Percentiles rank a stretch among this genome's conserved stretches.
Evolutionary conservation across 306 rosid species (phyloP).

Genomic region (Parietaria judaica): DNA sequence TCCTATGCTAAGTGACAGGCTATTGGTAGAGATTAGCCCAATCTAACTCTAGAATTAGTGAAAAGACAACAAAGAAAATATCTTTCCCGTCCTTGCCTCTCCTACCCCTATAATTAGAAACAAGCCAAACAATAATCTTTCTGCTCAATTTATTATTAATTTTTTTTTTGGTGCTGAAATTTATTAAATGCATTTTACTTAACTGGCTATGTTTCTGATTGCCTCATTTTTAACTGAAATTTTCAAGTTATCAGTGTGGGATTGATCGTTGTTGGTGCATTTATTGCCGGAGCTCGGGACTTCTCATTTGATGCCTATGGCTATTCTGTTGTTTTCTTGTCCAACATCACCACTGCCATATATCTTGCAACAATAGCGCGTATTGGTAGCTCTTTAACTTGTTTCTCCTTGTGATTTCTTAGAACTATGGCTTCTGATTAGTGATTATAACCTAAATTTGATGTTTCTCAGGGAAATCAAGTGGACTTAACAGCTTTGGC

Average conservation of each 20-base stretch:
- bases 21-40: too few relatives aligned
- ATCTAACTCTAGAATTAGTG: too few relatives aligned
- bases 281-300: conserved; percentile 93
- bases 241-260: conserved; percentile 87
- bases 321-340: conserved; percentile 74
- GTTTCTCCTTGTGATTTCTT: conserved; percentile 12
- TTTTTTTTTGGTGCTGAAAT: conserved; percentile 6
- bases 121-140: background rate
- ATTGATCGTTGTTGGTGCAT: conserved; percentile 82
- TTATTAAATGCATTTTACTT: conserved; percentile 6
- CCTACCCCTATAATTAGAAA: background rate
- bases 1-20: too few relatives aligned
- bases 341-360: conserved; percentile 82
- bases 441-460: conserved; percentile 12
- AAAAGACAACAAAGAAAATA: too few relatives aligned
- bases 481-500: conserved; percentile 97
- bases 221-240: conserved; percentile 56
- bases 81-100: too few relatives aligned
- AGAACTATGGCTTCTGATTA: conserved; percentile 22
- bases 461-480: conserved; percentile 69
- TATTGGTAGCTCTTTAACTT: conserved; percentile 48
- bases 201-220: conserved; percentile 42
- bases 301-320: conserved; percentile 83
- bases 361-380: conserved; percentile 93
- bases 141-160: background rate